Evolutionary conservation across 805 yeast species (phyloP), one percentile per base, ranked within the genome.

Genomic region (Wickerhamomyces alni): DNA sequence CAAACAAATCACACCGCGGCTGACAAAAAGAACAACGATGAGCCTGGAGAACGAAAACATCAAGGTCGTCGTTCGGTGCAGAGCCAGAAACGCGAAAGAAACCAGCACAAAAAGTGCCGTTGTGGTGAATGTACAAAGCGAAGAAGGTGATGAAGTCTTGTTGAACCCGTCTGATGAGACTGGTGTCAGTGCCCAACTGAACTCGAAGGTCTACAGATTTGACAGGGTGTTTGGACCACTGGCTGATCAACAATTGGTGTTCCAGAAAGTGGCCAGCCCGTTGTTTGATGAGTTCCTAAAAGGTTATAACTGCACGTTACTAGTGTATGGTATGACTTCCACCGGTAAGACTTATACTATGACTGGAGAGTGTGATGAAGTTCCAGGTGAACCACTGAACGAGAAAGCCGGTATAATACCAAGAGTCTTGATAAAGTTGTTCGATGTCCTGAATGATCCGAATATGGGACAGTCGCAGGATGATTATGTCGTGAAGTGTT

Each of bases 291-390:
- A 89, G 45, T 72, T 87, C 43, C 62, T 87, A 41, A 64, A 70
- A 38, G 94, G 91, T 17, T 83, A 80, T 55, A 87, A 86, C 55
- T 87, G 88, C 48, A 83, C 95, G 0, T 72, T 87, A 22, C 69
- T 87, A 48, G 95, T 93, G 0, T 88, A 88, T 61, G 96, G 96
- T 5, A 94, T 87, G 71, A 87, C 95, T 0, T 93, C 95, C 1
- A 84, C 95, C 0, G 95, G 95, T 19, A 87, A 87, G 52, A 87
- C 96, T 0, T 79, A 78, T 55, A 69, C 85, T 11, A 78, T 79
- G 93, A 77, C 84, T 2, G 95, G 95, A 5, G 83, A 84, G 33
- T 67, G 73, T 37, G 49, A 54, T 22, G 36, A 55, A 26, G 50
- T 55, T 33, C 54, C 54, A 36, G 59, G 58, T 17, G 54, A 46